Percentiles rank a stretch among this genome's conserved stretches.
Conservation (phyloP, 495 filamentous ascomycete genomes). For the Aspergillus baeticus region DNA sequence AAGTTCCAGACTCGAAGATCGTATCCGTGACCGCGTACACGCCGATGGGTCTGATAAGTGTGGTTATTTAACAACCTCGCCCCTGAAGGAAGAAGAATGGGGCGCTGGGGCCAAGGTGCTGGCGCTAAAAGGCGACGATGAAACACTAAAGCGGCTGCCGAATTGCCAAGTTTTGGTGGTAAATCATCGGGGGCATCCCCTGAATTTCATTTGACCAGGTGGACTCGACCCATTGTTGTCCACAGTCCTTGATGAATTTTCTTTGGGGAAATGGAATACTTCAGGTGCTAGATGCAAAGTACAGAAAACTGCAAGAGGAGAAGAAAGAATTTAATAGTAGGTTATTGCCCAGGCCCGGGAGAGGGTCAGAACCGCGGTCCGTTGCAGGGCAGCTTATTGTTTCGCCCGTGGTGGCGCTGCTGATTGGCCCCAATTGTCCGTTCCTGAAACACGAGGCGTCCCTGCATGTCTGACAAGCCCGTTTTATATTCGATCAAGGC, state of each 20-base stretch:
- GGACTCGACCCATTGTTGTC: not conserved
- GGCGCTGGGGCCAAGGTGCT: not conserved
- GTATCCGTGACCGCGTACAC: not conserved
- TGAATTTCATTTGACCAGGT: not conserved
- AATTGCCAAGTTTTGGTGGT: conserved; percentile 28
- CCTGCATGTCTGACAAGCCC: not conserved
- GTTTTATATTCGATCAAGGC: not conserved
- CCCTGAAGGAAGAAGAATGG: conserved; percentile 3
- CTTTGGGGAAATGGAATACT: too few species aligned
- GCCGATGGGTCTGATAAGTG: not conserved
- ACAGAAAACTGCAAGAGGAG: not conserved
- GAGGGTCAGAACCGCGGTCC: not conserved
- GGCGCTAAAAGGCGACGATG: conserved; percentile 11
- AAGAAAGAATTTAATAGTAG: not conserved
- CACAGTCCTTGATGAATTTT: not conserved
- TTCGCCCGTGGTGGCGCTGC: not conserved
- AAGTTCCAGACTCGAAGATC: not conserved
- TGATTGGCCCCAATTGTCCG: not conserved
- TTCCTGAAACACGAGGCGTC: conserved; percentile 9
- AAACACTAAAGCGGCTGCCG: conserved; percentile 22
- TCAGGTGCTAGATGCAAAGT: too few species aligned
- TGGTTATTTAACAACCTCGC: not conserved
- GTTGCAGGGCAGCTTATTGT: not conserved
- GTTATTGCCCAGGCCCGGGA: not conserved
- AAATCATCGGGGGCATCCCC: conserved; percentile 15